Percentiles rank a stretch among this genome's conserved stretches.
Evolutionary conservation across 2,329 filamentous ascomycete genomes (phyloP).

Genomic region (Diaporthe amygdali): DNA sequence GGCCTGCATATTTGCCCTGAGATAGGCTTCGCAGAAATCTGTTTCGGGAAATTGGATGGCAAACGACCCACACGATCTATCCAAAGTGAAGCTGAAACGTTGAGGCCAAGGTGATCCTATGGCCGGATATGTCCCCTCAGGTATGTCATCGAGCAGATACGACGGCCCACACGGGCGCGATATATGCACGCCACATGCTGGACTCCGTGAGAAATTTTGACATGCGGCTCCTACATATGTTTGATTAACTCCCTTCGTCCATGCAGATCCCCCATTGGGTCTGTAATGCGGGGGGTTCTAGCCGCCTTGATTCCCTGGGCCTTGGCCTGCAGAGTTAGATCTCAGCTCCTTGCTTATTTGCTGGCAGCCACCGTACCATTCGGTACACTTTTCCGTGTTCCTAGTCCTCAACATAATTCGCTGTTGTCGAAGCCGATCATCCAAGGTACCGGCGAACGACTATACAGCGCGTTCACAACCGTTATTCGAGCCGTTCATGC

Average conservation of each 20-base stretch:
- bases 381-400: neutral
- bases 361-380: neutral
- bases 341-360: neutral
- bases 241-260: neutral
- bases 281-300: neutral
- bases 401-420: neutral
- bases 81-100: neutral
- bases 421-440: neutral
- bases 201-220: neutral
- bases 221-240: neutral
- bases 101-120: neutral
- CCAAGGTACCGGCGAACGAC: neutral
- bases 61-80: neutral
- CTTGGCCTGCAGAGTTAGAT: constrained; percentile 5
- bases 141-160: neutral
- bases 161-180: neutral
- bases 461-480: neutral
- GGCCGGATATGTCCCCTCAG: neutral
- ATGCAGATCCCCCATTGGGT: neutral
- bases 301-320: neutral
- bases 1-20: neutral
- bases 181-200: neutral
- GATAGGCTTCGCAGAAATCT: neutral
- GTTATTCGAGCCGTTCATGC: neutral
- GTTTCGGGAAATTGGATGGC: neutral